Percentiles rank a stretch among this genome's conserved stretches.
phyloP scores from a whole-genome alignment of 2,329 filamentous ascomycete species.

The Fusarium stilboides region DNA sequence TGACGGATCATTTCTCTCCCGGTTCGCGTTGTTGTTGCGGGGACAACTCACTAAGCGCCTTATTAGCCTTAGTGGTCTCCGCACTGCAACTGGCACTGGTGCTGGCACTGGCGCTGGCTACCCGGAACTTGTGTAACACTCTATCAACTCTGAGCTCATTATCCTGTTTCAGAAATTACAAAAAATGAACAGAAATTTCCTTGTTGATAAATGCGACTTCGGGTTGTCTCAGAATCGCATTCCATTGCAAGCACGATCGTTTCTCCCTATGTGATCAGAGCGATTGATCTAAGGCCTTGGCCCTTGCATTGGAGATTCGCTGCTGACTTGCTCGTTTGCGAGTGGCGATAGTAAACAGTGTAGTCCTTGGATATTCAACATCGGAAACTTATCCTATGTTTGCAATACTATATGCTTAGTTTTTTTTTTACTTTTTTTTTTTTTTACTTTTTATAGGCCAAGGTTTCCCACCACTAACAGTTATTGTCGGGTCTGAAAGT shows the following conservation, averaged over 20 bases:
- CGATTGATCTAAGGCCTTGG: not conserved
- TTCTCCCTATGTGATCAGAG: not conserved
- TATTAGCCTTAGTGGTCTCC: not conserved
- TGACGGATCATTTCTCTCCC: conserved; percentile 40
- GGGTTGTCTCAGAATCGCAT: no score
- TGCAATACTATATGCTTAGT: no score
- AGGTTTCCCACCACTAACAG: no score
- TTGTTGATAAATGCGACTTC: no score
- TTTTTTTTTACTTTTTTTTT: no score
- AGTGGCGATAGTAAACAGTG: conserved; percentile 1
- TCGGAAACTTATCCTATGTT: no score
- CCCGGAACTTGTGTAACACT: not conserved
- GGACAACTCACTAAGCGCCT: conserved; percentile 24
- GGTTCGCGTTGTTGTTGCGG: conserved; percentile 34
- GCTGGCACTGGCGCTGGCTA: not conserved
- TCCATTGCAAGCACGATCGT: no score
- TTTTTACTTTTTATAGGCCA: no score
- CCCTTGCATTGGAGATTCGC: not conserved
- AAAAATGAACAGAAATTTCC: no score
- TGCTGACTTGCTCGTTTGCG: conserved; percentile 11
- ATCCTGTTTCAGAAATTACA: no score
- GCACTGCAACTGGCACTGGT: not conserved
- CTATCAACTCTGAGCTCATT: not conserved
- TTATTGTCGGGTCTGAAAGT: no score
- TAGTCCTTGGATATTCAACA: no score